These are phyloP conservation scores for Pelargonium australe DNA, from an alignment of 441 rosid species.

Conservation along the genomic window DNA sequence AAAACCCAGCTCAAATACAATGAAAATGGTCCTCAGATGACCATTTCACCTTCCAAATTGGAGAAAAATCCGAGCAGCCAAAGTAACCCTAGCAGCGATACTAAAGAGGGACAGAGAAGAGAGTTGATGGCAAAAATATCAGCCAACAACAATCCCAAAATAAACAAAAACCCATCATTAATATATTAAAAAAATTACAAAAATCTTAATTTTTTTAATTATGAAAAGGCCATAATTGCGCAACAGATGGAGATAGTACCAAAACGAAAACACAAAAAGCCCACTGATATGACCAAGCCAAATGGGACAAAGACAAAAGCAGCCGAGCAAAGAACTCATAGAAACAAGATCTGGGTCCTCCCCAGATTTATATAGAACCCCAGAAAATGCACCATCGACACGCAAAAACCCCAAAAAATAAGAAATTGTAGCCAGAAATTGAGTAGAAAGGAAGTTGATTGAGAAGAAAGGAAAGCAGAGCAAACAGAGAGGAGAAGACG, in stretches of 20 bases:
- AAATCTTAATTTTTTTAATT: too few species aligned
- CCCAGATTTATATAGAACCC: neutral
- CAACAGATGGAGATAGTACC: neutral
- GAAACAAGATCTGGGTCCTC: slow-evolving; percentile 6
- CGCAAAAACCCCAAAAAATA: neutral
- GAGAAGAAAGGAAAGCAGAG: too few species aligned
- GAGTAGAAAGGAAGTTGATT: neutral
- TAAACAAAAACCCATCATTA: neutral
- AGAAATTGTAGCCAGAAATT: neutral
- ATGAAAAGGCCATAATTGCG: neutral
- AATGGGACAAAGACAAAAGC: neutral
- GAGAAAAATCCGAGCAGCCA: neutral
- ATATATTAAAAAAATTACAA: neutral
- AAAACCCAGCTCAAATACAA: neutral
- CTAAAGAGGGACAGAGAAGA: neutral
- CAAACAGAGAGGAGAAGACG: neutral
- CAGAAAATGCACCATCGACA: neutral
- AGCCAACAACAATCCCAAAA: neutral
- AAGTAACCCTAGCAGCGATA: neutral
- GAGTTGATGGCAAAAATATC: neutral
- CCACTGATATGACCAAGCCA: neutral
- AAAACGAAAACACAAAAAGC: neutral
- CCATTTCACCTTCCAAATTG: neutral
- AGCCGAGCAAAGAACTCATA: neutral
- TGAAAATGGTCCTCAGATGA: neutral